phyloP scores from a whole-genome alignment of 306 rosid genomes.

The Fragaria ananassa region DNA sequence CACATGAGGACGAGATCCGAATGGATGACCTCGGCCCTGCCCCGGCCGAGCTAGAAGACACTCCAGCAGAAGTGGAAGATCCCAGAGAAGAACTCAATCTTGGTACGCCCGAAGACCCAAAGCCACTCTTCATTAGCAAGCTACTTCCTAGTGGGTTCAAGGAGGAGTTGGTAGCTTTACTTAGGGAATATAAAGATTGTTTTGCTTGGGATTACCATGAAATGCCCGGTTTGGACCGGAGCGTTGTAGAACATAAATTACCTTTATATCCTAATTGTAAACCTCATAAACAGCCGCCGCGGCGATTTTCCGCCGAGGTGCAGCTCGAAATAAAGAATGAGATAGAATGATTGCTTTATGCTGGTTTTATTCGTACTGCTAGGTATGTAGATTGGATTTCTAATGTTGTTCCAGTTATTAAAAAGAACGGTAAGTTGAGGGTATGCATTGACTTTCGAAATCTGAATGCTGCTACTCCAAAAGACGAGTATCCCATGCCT shows the following conservation, averaged over 20 bases:
- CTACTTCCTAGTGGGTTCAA: not conserved
- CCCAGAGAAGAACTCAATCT: not conserved
- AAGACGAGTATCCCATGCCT: not conserved
- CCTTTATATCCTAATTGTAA: not conserved
- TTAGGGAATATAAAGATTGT: not conserved
- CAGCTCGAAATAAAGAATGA: not conserved
- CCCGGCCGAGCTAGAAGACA: not conserved
- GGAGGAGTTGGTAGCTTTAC: not conserved
- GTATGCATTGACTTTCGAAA: too few relatives aligned
- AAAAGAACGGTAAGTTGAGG: not conserved
- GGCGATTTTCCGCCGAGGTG: not conserved
- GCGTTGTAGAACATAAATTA: not conserved
- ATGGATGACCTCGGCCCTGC: not conserved
- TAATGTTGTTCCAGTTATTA: not conserved
- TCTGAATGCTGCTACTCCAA: not conserved
- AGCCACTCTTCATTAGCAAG: not conserved
- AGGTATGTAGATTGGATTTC: not conserved
- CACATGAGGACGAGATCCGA: not conserved
- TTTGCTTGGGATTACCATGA: not conserved
- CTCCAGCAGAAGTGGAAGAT: not conserved
- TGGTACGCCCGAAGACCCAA: not conserved
- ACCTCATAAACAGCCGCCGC: not conserved
- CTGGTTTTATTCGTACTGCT: not conserved
- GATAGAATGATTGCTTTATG: not conserved
- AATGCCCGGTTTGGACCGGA: not conserved